Base-by-base conservation (phyloP, 208 protist species). In the Leptomonas seymouri region DNA sequence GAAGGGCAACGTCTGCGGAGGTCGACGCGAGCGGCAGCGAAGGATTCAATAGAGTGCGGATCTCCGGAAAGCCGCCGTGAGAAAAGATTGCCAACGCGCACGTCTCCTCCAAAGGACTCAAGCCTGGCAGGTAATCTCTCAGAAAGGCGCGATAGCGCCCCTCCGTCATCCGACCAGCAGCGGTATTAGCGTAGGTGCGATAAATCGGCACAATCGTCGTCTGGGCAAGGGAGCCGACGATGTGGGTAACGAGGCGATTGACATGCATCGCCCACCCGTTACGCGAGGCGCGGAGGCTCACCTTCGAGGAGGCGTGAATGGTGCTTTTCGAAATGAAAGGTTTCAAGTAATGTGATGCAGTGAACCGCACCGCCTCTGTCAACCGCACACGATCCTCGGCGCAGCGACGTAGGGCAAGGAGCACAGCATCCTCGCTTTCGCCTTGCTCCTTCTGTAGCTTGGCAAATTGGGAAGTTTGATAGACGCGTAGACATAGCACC, bases 401-500 rank as follows among this genome's bases (percentile, higher is more conserved):
- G 58, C 82, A 86, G 27, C 87, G 84, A n/a, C 68, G 51, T 61
- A 96, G 81, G 15, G 87, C 85, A 6, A 46, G 16, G 42, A 77
- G 63, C 14, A 67, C 49, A 27, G 57, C 48, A 14, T 71, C 64
- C 12, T 30, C 42, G 4, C 21, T 28, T 11, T 12, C 84, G 56
- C 12, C 67, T 6, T 69, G 59, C 20, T 77, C 73, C 23, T 76
- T 53, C 21, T 76, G 51, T 31, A 93, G 54, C 12, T 67, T 57
- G 8, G 55, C 55, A 62, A 75, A 85, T 7, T 74, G 68, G 39
- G 81, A 62, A 0, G 81, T 84, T 60, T 96, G 91, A 61, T 81
- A 96, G 75, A 90, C 88, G 5, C 91, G 85, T 41, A 96, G 73
- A 65, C 88, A 89, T 36, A 94, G 75, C 21, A 94, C 81, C 49